These are phyloP conservation scores for Cupressus sempervirens DNA, from an alignment of 75 land plant genomes.

Conservation along the genomic window DNA sequence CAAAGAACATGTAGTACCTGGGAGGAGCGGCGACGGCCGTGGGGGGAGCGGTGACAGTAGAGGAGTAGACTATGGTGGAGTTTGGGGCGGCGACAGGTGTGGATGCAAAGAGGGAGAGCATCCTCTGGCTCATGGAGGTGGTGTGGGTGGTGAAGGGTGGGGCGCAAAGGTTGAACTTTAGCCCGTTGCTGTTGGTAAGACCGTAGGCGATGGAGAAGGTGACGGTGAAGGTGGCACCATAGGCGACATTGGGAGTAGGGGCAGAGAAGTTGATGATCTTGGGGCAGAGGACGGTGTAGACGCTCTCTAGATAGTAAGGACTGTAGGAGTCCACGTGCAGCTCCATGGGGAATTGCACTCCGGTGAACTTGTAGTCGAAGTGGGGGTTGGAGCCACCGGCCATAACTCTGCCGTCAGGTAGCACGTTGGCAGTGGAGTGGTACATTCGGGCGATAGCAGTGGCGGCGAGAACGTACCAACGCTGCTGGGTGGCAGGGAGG, in stretches of 20 bases:
- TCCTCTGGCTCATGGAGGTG: slow-evolving; percentile 47
- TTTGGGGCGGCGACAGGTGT: not conserved
- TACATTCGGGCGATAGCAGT: too few relatives aligned
- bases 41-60: slow-evolving; percentile 35
- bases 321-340: too few relatives aligned
- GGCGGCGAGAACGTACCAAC: too few relatives aligned
- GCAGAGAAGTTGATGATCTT: slow-evolving; percentile 2
- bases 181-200: not conserved
- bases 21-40: slow-evolving; percentile 45
- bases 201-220: too few relatives aligned
- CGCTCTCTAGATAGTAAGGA: not conserved
- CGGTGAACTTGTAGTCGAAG: not conserved
- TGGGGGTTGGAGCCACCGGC: slow-evolving; percentile 22
- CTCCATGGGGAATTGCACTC: too few relatives aligned
- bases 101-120: slow-evolving; percentile 28
- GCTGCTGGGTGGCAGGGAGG: slow-evolving; percentile 26
- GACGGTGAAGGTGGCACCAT: slow-evolving; percentile 13
- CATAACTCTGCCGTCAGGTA: slow-evolving; percentile 50
- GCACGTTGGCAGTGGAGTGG: slow-evolving; percentile 9
- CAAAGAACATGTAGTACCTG: too few relatives aligned
- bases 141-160: slow-evolving; percentile 39
- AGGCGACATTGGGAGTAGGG: not conserved
- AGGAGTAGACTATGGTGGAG: not conserved
- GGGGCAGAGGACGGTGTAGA: slow-evolving; percentile 13
- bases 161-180: too few relatives aligned